phyloP scores from a whole-genome alignment of 441 rosid species.

The Flueggea neowawraea region DNA sequence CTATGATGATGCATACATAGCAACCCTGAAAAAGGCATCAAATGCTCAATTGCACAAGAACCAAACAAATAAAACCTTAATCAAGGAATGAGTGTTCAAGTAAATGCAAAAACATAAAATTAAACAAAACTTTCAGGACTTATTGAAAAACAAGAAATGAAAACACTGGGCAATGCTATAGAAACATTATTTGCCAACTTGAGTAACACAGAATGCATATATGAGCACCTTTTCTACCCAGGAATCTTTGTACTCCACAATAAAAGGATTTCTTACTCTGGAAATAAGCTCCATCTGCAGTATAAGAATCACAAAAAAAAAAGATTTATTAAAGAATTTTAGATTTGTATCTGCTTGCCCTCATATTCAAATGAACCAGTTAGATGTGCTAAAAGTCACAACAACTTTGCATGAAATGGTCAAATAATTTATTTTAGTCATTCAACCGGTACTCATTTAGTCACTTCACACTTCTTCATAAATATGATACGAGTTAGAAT shows the following conservation, averaged over 20 bases:
- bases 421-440: too few relatives aligned
- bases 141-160: neutral
- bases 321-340: too few relatives aligned
- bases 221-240: conserved; percentile 82
- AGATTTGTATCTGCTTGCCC: too few relatives aligned
- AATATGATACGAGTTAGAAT: neutral
- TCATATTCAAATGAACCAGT: too few relatives aligned
- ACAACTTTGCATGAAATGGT: too few relatives aligned
- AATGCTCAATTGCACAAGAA: conserved; percentile 11
- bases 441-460: too few relatives aligned
- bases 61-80: neutral
- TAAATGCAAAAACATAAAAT: conserved; percentile 1
- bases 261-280: conserved; percentile 23
- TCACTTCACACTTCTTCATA: neutral
- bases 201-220: neutral
- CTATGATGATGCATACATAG: conserved; percentile 85
- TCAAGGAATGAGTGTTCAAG: neutral
- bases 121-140: neutral
- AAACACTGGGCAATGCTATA: neutral
- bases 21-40: conserved; percentile 55
- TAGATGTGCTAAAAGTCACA: too few relatives aligned
- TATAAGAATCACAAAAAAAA: conserved; percentile 15
- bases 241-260: conserved; percentile 40
- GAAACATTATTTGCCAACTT: neutral
- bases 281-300: conserved; percentile 88